Base-by-base conservation (phyloP, 495 filamentous ascomycete genomes). In the Aspergillus kassunensis region DNA sequence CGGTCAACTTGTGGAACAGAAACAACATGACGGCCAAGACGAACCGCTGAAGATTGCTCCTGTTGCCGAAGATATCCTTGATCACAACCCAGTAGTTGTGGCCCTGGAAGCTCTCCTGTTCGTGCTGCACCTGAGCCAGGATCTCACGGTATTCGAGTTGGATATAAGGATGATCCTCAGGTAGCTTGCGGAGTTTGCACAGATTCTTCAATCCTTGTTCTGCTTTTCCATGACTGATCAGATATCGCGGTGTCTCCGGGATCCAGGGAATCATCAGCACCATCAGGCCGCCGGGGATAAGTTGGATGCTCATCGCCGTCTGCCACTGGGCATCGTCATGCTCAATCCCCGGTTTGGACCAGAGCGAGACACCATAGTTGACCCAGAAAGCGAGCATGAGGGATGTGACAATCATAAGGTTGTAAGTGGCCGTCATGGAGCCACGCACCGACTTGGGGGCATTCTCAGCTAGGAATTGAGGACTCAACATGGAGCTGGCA, bases 261-360 rank as follows among this genome's bases (percentile, higher is more conserved):
- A 75, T 59, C 49, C 83, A 77, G 49, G 85, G 80, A 20, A 87
- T 71, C 10, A 78, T 73, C 4, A 80, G 72, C 47, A 86, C 86
- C 34, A 86, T 77, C 60, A 76, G 64, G 23, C 43, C 54, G 23
- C 58, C 58, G 24, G 80, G 64, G 41, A 68, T 58, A 0, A 87
- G 72, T 50, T 87, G 83, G 12, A 74, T 58, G 8, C 62, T 67
- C 54, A 74, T 62, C 5, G 71, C 67, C 4, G 77, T 62, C 23
- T 76, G 62, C 78, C 78, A 80, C 19, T 69, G 65, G 11, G 70
- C 48, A n/a, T 69, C 51, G 4, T 75, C 72, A 7, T 62, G 20
- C 37, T 60, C 57, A 21, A 63, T 50, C 4, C 57, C 61, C 0
- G 54, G 49, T 6, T 29, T 56, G 0, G 51, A 47, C 61, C 61